Evolutionary conservation across 345 rosid genomes (phyloP).

Genomic region (Noccaea caerulescens): DNA sequence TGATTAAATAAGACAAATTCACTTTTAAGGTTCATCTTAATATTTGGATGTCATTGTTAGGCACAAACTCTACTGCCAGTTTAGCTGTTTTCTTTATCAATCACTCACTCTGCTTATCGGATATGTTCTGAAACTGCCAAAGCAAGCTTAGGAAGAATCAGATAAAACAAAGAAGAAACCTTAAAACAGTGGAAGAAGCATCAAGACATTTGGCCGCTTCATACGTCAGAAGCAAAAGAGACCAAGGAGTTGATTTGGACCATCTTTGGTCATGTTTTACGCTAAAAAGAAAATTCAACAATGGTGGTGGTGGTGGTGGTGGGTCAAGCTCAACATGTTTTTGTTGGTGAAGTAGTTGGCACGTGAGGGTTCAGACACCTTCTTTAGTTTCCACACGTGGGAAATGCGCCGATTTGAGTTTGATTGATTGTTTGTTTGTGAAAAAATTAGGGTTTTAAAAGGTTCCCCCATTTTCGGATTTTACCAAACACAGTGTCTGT

Average conservation of each 20-base stretch:
- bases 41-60: conserved; percentile 27
- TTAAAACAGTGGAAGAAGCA: conserved; percentile 34
- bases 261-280: neutral
- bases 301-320: conserved; percentile 29
- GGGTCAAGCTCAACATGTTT: conserved; percentile 5
- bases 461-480: neutral
- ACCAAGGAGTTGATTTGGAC: conserved; percentile 51
- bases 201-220: conserved; percentile 74
- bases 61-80: neutral
- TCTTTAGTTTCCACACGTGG: conserved; percentile 30
- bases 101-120: neutral
- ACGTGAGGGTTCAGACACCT: conserved; percentile 23
- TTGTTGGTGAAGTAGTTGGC: conserved; percentile 39
- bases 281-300: conserved; percentile 10
- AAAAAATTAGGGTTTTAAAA: conserved; percentile 25
- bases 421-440: neutral
- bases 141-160: neutral
- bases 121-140: neutral
- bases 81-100: conserved; percentile 15
- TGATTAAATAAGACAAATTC: conserved; percentile 20
- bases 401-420: conserved; percentile 22
- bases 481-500: conserved; percentile 4
- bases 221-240: conserved; percentile 91
- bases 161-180: neutral
- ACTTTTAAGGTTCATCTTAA: conserved; percentile 15